phyloP scores from a whole-genome alignment of 495 filamentous ascomycete genomes.

The Penicillium cataractarum region DNA sequence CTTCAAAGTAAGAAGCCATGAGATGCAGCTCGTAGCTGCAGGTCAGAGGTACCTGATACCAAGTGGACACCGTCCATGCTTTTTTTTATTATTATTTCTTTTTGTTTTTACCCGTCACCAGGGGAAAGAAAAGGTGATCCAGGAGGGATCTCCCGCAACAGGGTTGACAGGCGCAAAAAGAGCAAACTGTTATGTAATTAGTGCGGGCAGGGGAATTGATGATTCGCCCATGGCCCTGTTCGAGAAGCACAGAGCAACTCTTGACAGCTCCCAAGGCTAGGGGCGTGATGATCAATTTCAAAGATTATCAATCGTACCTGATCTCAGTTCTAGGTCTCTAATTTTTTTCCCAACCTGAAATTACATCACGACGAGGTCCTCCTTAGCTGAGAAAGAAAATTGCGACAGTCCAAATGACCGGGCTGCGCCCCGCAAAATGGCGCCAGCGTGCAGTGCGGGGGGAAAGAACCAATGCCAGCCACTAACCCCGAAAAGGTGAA shows the following conservation, averaged over 20 bases:
- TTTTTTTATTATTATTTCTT: background rate
- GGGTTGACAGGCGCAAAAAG: constrained; percentile 7
- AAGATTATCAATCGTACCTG: constrained; percentile 2
- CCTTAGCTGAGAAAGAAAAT: constrained; percentile 2
- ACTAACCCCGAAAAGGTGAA: constrained; percentile 13
- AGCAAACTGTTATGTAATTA: constrained; percentile 45
- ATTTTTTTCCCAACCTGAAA: background rate
- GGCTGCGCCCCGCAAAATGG: constrained; percentile 28
- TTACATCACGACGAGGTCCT: background rate
- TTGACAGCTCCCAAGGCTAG: constrained; percentile 34
- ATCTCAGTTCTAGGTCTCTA: no score
- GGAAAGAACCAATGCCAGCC: constrained; percentile 5
- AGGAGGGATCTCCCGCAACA: background rate
- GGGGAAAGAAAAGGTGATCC: background rate
- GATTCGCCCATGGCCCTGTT: constrained; percentile 32
- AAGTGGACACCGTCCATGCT: background rate
- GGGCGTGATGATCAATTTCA: constrained; percentile 2
- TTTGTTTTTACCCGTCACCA: background rate
- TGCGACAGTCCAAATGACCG: constrained; percentile 4
- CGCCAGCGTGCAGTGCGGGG: constrained; percentile 28
- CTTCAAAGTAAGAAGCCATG: background rate
- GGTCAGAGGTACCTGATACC: constrained; percentile 1
- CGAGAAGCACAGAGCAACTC: constrained; percentile 30
- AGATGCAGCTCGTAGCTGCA: constrained; percentile 1
- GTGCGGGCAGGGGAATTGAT: constrained; percentile 24